A percentile compares a stretch with the other conserved stretches of the same genome.
Evolutionary conservation across 2,329 filamentous ascomycete genomes (phyloP).

Genomic region (Bipolaris bicolor): DNA sequence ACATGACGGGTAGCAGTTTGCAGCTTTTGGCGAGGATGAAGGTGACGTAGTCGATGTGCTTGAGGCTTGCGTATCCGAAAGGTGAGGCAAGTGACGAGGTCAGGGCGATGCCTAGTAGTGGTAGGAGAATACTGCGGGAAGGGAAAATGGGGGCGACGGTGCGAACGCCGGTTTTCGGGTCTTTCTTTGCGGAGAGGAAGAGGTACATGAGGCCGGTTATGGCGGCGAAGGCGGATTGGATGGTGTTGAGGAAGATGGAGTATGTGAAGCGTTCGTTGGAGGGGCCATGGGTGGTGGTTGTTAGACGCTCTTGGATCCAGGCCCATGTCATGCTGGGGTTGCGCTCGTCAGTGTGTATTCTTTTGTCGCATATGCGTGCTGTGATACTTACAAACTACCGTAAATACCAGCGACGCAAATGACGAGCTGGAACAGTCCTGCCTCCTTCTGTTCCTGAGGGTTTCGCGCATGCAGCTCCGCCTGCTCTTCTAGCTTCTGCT

Average conservation of each 20-base stretch:
- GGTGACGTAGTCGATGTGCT: slow-evolving; percentile 96
- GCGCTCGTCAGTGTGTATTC: background rate
- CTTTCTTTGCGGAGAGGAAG: slow-evolving; percentile 63
- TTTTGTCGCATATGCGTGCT: background rate
- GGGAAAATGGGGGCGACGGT: slow-evolving; percentile 72
- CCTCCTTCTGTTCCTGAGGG: slow-evolving; percentile 44
- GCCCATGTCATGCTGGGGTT: slow-evolving; percentile 81
- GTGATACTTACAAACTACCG: slow-evolving; percentile 77
- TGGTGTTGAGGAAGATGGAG: slow-evolving; percentile 93
- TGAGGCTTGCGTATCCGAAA: slow-evolving; percentile 90
- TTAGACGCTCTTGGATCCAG: slow-evolving; percentile 95
- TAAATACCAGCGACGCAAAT: slow-evolving; percentile 96
- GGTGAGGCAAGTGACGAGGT: slow-evolving; percentile 90
- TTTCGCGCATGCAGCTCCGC: slow-evolving; percentile 41
- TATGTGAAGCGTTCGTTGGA: slow-evolving; percentile 76
- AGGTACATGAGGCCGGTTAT: slow-evolving; percentile 84
- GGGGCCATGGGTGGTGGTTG: slow-evolving; percentile 83
- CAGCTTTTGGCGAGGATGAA: slow-evolving; percentile 97
- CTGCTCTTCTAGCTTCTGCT: slow-evolving; percentile 41
- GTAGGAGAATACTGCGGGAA: slow-evolving; percentile 72
- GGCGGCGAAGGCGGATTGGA: slow-evolving; percentile 89
- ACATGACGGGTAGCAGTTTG: slow-evolving; percentile 99
- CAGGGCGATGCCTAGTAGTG: slow-evolving; percentile 82
- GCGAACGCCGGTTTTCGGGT: slow-evolving; percentile 39
- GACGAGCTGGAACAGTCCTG: slow-evolving; percentile 75